Conservation (phyloP, 2,329 filamentous ascomycete species). For the Ascochyta koolunga region DNA sequence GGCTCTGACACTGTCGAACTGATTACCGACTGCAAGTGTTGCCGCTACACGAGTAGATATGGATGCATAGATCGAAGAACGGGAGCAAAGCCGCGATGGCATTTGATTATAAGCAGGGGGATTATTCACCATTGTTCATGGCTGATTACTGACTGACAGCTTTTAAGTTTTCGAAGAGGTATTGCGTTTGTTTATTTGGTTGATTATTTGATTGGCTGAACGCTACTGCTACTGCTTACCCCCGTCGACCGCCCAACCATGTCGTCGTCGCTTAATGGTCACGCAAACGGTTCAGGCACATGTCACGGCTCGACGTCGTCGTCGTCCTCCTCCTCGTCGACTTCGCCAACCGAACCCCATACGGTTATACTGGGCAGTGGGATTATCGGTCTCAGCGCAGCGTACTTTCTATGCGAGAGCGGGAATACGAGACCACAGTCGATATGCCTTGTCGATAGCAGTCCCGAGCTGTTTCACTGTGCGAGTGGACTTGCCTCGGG, state of each 20-base stretch:
- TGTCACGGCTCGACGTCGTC: not conserved
- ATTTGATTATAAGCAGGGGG: no score
- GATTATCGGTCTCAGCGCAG: conserved; percentile 54
- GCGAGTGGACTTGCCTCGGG: conserved; percentile 77
- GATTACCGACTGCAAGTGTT: not conserved
- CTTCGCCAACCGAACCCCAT: conserved; percentile 3
- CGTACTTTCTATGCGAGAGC: conserved; percentile 67
- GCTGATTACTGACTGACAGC: no score
- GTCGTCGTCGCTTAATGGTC: conserved; percentile 3
- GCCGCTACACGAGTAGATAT: conserved; percentile 1
- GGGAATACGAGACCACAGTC: conserved; percentile 47
- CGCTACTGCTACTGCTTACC: no score
- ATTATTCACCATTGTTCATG: no score
- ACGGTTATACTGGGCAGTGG: conserved; percentile 52
- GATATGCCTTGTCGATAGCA: conserved; percentile 65
- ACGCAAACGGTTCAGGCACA: not conserved
- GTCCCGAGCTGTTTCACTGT: conserved; percentile 68
- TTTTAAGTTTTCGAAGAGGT: no score
- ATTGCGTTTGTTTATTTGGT: no score
- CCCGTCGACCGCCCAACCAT: not conserved
- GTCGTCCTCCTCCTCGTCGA: no score
- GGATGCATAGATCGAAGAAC: no score
- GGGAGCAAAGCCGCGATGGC: no score
- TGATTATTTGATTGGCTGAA: no score
- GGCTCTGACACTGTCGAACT: not conserved